Evolutionary conservation across 176 grass and related monocot genomes (phyloP), one percentile per base, ranked within the genome.

Genomic region (Juncus inflexus): DNA sequence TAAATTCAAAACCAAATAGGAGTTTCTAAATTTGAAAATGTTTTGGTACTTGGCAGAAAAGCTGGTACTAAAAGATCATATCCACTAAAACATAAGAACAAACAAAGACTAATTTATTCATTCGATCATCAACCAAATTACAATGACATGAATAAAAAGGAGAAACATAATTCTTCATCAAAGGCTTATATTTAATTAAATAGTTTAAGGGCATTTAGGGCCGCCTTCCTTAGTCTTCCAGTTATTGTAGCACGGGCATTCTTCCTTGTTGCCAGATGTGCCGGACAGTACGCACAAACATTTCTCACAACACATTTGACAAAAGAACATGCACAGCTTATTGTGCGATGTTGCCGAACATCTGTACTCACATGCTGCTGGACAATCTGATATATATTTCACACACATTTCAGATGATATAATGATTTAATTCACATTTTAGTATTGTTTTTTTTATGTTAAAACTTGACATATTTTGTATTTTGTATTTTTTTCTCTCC

Each of bases 221-320:
- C 74, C 60, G 3, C 80, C 80, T 73, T 62, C 52, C 67, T 83
- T 83, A 14, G 80, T 83, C 74, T 83, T 83, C 80, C 80, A 83
- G 61, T 78, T 78, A 67, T 83, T 78, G 54, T 83, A 83, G 74
- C 74, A 83, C 7, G 74, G 71, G 67, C 80, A 83, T 37, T 75
- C 54, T 52, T 76, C 74, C 75, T 83, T 83, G 80, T 83, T 77
- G 3, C 80, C 80, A 57, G 76, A 83, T 14, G 61, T 65, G 1
- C 74, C 74, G 15, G 80, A 70, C 41, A 52, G 69, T 50, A 72
- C 52, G 8, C 51, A 72, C 13, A 8, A 41, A 41, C 49, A 72
- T 16, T n/a, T 72, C 16, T 12, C 7, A 16, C 52, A 72, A 52
- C 69, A 72, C 41, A 58, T 50, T n/a, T 42, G 37, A 58, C 69